Evolutionary conservation across 1,284 basidiomycete species (phyloP), one percentile per base, ranked within the genome.

Genomic region (Ustilago vetiveriae): DNA sequence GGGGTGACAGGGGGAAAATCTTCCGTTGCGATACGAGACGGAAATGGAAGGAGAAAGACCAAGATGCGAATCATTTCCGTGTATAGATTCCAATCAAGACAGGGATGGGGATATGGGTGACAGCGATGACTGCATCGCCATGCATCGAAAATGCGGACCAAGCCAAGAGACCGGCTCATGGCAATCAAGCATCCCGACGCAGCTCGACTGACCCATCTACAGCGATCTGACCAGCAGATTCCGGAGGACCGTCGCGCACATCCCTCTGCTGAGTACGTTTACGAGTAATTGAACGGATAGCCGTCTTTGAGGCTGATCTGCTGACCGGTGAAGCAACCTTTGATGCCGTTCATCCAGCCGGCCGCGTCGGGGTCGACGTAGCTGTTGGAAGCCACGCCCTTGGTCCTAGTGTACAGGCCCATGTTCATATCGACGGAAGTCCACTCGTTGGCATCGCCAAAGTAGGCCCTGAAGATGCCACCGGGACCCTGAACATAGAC

Each of bases 401-500:
- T 63, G 24, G 63, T 27, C 59, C 54, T 63, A 32, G 66, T 69
- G 44, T 45, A 69, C 21, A 63, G 35, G 44, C 63, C 63, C 58
- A 63, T 63, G 66, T 69, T 69, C 37, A 69, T 29, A 30, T 69
- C 66, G 11, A 69, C 66, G 33, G 54, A 58, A 14, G 66, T 63
- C 66, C 66, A 69, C 24, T 48, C 45, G 44, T 69, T 69, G 13
- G 66, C 66, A 46, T 69, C 66, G 33, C 66, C 66, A 27, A 63
- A 55, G 59, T 69, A 69, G 14, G 66, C 66, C 44, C 60, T 69
- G 54, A 69, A 62, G 37, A 40, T 47, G 6, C 66, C 66, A 40
- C 50, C 59, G 6, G 59, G 66, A 17, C 66, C 66, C 29, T 62
- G 23, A 37, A 69, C 53, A 35, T 44, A 41, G 19, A 69, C 46